Percentiles rank a stretch among this genome's conserved stretches.
Evolutionary conservation across 1,139 yeast genomes (phyloP).

Genomic region (Zygosaccharomyces sapae): DNA sequence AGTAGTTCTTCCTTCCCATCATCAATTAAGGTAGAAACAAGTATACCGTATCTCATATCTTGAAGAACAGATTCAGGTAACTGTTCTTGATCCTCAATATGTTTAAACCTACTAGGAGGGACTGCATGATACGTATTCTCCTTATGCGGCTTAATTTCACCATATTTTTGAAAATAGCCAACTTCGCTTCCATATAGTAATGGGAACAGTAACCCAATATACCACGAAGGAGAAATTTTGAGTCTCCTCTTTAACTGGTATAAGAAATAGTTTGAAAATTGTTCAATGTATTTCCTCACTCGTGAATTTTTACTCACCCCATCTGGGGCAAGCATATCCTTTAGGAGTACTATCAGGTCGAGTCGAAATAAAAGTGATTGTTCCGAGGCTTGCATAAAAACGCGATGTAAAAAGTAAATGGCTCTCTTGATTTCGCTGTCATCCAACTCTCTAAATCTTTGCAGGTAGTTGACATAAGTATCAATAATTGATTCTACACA

Average conservation of each 20-base stretch:
- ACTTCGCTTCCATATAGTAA: conserved; percentile 47
- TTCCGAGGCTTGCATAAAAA: conserved; percentile 62
- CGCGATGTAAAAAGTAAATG: conserved; percentile 65
- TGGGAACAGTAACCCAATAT: conserved; percentile 66
- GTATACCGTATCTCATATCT: conserved; percentile 32
- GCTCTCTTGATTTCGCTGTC: conserved; percentile 60
- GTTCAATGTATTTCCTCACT: conserved; percentile 57
- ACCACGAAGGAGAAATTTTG: conserved; percentile 51
- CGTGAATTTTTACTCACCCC: conserved; percentile 36
- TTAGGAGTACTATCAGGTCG: conserved; percentile 61
- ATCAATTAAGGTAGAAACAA: conserved; percentile 34
- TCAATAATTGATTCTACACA: conserved; percentile 39
- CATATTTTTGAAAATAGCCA: conserved; percentile 47
- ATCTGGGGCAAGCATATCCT: conserved; percentile 42
- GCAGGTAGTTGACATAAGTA: conserved; percentile 39
- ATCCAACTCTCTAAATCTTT: conserved; percentile 57
- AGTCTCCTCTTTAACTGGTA: conserved; percentile 52
- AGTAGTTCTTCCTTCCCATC: conserved; percentile 29
- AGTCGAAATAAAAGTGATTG: conserved; percentile 62
- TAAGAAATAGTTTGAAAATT: conserved; percentile 66
- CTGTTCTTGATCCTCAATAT: conserved; percentile 25
- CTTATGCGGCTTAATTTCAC: conserved; percentile 32
- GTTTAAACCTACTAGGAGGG: conserved; percentile 26
- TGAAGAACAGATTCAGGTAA: conserved; percentile 22
- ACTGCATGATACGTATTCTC: conserved; percentile 19